phyloP scores from a whole-genome alignment of 176 grass and related monocot species.

The Bromus sterilis region DNA sequence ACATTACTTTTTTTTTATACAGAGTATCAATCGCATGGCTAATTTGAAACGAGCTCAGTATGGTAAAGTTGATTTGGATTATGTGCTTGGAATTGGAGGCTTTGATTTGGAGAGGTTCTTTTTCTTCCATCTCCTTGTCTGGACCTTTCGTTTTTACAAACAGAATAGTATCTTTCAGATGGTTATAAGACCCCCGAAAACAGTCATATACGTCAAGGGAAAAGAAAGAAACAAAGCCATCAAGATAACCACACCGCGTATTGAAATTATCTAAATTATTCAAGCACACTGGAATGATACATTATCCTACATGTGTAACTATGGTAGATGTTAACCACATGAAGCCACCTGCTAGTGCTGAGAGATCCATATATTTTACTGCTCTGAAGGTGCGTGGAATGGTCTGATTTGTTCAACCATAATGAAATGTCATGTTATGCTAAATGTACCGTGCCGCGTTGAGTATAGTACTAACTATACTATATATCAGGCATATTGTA shows the following conservation, averaged over 20 bases:
- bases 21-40: slow-evolving; percentile 94
- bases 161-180: background rate
- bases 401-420: background rate
- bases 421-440: background rate
- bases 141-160: background rate
- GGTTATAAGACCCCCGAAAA: background rate
- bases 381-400: background rate
- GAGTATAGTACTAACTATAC: background rate
- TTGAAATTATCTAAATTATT: background rate
- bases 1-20: slow-evolving; percentile 29
- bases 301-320: background rate
- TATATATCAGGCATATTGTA: background rate
- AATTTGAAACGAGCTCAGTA: slow-evolving; percentile 81
- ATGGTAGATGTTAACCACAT: background rate
- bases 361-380: background rate
- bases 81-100: slow-evolving; percentile 99
- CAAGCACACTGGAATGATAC: background rate
- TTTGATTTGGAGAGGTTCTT: slow-evolving; percentile 94
- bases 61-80: slow-evolving; percentile 93
- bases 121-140: slow-evolving; percentile 20
- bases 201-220: background rate
- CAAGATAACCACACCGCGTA: background rate
- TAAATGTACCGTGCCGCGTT: no score
- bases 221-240: background rate
- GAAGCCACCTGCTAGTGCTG: background rate